phyloP scores from a whole-genome alignment of 441 rosid genomes.

The Pelargonium citronellum region DNA sequence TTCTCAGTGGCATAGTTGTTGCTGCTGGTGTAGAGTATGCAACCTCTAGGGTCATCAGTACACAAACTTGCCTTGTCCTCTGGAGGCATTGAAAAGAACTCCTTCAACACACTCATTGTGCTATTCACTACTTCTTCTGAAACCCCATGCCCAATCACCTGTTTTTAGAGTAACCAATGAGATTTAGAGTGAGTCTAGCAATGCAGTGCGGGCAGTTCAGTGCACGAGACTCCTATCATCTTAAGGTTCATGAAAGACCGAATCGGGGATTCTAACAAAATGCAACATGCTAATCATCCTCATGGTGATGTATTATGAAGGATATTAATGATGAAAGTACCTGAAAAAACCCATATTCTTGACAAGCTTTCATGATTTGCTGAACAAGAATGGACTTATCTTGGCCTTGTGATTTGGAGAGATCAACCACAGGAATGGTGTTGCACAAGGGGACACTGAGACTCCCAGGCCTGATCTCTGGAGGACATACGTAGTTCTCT shows the following conservation, averaged over 20 bases:
- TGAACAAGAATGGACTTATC: slow-evolving; percentile 14
- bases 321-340: no score
- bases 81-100: slow-evolving; percentile 17
- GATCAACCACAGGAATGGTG: slow-evolving; percentile 27
- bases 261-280: no score
- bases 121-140: slow-evolving; percentile 20
- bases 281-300: no score
- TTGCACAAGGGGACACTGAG: slow-evolving; percentile 6
- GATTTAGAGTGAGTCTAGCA: no score
- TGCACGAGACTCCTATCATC: no score
- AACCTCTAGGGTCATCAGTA: slow-evolving; percentile 4
- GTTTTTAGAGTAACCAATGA: no score
- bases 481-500: slow-evolving; percentile 32
- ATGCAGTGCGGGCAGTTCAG: no score
- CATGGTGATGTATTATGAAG: no score
- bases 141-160: slow-evolving; percentile 30
- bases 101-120: slow-evolving; percentile 23
- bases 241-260: no score
- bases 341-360: slow-evolving; percentile 37
- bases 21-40: slow-evolving; percentile 24
- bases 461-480: slow-evolving; percentile 29
- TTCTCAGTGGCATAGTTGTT: slow-evolving; percentile 17
- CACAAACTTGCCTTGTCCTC: slow-evolving; percentile 7
- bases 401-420: not conserved
- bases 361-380: slow-evolving; percentile 27